phyloP scores from a whole-genome alignment of 768 basidiomycete genomes.

The Piloderma croceum region DNA sequence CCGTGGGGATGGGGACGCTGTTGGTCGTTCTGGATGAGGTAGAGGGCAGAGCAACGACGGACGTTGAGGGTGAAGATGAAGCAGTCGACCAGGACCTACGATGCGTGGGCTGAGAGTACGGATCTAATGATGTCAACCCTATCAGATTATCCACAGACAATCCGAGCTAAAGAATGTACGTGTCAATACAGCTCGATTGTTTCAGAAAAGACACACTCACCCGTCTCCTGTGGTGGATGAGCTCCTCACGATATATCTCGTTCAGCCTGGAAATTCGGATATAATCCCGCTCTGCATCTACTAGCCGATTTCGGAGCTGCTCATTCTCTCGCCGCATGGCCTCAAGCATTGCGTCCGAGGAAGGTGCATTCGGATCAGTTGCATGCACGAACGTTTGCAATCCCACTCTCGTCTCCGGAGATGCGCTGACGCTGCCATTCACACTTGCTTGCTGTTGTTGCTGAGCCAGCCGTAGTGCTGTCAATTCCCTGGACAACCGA shows the following conservation, averaged over 20 bases:
- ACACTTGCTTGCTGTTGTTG: constrained; percentile 33
- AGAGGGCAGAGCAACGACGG: constrained; percentile 30
- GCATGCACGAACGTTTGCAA: constrained; percentile 6
- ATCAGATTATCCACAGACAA: constrained; percentile 74
- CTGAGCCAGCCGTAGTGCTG: constrained; percentile 56
- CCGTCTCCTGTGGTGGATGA: constrained; percentile 69
- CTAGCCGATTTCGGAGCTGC: constrained; percentile 56
- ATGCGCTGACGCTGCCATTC: constrained; percentile 23
- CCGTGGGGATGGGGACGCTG: constrained; percentile 78
- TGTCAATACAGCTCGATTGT: constrained; percentile 7
- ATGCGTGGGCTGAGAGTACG: constrained; percentile 69
- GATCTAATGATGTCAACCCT: constrained; percentile 55
- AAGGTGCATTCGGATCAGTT: constrained; percentile 31
- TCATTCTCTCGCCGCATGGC: constrained; percentile 80
- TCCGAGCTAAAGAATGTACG: constrained; percentile 46
- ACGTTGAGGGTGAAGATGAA: constrained; percentile 44
- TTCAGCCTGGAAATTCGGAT: constrained; percentile 69
- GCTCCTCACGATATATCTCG: constrained; percentile 79
- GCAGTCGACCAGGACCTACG: constrained; percentile 37
- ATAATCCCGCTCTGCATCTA: constrained; percentile 74
- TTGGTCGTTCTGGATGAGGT: constrained; percentile 32
- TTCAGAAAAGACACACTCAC: constrained; percentile 40
- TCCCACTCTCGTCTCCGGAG: constrained; percentile 18
- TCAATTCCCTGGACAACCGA: constrained; percentile 63
- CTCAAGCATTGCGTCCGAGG: constrained; percentile 60